phyloP scores from a whole-genome alignment of 371 early-diverging fungal genomes.

The Rhizomucor miehei region DNA sequence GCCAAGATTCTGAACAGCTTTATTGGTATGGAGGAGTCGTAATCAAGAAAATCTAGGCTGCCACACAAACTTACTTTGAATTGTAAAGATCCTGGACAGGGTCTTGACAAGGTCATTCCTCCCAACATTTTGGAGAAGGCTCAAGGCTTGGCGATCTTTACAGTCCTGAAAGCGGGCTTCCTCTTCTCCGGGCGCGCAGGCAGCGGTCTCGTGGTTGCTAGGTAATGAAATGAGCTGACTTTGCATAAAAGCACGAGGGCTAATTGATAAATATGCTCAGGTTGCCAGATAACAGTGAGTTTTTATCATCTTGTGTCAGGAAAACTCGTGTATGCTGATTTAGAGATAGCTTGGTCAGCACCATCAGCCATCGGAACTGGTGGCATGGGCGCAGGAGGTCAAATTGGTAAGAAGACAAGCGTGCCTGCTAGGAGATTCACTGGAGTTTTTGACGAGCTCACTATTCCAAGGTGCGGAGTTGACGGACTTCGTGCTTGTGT shows the following conservation, averaged over 20 bases:
- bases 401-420: slow-evolving; percentile 73
- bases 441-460: neutral
- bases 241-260: no score
- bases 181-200: slow-evolving; percentile 89
- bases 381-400: slow-evolving; percentile 85
- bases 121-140: slow-evolving; percentile 68
- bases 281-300: slow-evolving; percentile 10
- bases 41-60: no score
- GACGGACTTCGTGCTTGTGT: slow-evolving; percentile 89
- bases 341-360: slow-evolving; percentile 65
- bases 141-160: slow-evolving; percentile 89
- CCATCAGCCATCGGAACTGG: slow-evolving; percentile 75
- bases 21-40: slow-evolving; percentile 45
- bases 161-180: slow-evolving; percentile 91
- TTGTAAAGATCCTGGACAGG: slow-evolving; percentile 57
- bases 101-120: slow-evolving; percentile 75
- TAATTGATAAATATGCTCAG: neutral
- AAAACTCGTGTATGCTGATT: neutral
- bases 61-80: no score
- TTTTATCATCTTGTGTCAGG: neutral
- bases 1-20: slow-evolving; percentile 78
- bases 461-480: slow-evolving; percentile 74
- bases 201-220: slow-evolving; percentile 88
- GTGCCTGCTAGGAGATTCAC: slow-evolving; percentile 31
- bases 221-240: slow-evolving; percentile 23